A percentile compares a stretch with the other conserved stretches of the same genome.
Evolutionary conservation across 208 protist genomes (phyloP).

Genomic region (Trypanosoma rangeli): DNA sequence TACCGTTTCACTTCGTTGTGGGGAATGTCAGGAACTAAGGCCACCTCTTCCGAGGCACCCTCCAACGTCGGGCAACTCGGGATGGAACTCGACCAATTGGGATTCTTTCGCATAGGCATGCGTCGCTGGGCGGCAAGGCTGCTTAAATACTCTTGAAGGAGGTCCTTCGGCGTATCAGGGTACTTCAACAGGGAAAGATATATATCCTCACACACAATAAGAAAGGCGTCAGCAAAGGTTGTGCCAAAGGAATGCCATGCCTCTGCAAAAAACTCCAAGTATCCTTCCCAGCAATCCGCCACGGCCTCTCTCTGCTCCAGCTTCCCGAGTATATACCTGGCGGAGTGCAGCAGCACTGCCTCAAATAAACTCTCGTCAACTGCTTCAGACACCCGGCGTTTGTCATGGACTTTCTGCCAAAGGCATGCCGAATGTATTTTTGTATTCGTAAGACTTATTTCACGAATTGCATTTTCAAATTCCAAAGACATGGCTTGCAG

Average conservation of each 20-base stretch:
- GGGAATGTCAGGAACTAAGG: slow-evolving; percentile 28
- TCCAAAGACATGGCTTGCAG: not conserved
- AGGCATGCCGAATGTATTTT: slow-evolving; percentile 15
- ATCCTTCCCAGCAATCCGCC: slow-evolving; percentile 45
- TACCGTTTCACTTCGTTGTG: slow-evolving; percentile 28
- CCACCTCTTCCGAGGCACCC: slow-evolving; percentile 27
- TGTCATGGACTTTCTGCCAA: slow-evolving; percentile 29
- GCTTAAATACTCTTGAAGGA: slow-evolving; percentile 46
- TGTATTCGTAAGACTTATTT: slow-evolving; percentile 25
- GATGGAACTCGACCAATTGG: not conserved
- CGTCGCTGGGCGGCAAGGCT: slow-evolving; percentile 38
- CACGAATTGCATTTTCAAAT: slow-evolving; percentile 33
- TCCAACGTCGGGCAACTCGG: slow-evolving; percentile 5
- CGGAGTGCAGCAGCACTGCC: slow-evolving; percentile 37
- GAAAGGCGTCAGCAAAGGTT: slow-evolving; percentile 23
- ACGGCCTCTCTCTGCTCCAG: slow-evolving; percentile 36
- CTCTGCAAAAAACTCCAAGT: slow-evolving; percentile 47
- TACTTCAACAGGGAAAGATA: slow-evolving; percentile 38
- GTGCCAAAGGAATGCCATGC: slow-evolving; percentile 53
- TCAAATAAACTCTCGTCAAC: slow-evolving; percentile 29
- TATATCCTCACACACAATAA: slow-evolving; percentile 35
- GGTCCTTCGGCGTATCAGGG: slow-evolving; percentile 28
- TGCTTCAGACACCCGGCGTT: not conserved
- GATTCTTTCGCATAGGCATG: slow-evolving; percentile 28
- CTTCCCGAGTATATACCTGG: slow-evolving; percentile 34